A percentile compares a stretch with the other conserved stretches of the same genome.
phyloP scores from a whole-genome alignment of 352 stramenopile genomes.

The Phytophthora megakarya region DNA sequence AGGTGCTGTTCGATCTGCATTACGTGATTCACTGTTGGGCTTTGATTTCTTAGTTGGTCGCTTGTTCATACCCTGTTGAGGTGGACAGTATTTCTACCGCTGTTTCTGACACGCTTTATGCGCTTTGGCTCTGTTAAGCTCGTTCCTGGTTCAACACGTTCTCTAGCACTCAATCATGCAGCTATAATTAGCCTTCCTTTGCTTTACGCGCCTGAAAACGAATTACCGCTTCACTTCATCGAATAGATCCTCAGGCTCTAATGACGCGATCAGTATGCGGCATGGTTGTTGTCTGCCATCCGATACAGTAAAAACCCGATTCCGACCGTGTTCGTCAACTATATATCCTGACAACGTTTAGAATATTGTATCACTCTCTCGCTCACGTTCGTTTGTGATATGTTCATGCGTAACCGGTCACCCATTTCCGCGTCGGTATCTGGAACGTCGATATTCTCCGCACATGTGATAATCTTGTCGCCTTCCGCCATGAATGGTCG shows the following conservation, averaged over 20 bases:
- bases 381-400: background rate
- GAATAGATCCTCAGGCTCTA: background rate
- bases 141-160: background rate
- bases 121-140: slow-evolving; percentile 1
- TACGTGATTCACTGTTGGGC: no score
- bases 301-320: background rate
- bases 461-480: background rate
- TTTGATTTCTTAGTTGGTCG: no score
- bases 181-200: background rate
- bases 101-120: background rate
- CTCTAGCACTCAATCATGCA: slow-evolving; percentile 1
- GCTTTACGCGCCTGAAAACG: slow-evolving; percentile 9
- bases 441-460: background rate
- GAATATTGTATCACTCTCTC: slow-evolving; percentile 10
- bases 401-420: background rate
- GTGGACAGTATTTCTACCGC: no score
- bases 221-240: background rate
- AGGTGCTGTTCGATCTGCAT: no score
- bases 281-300: slow-evolving; percentile 1
- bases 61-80: no score
- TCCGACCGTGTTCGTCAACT: background rate
- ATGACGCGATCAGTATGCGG: background rate
- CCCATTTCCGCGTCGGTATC: slow-evolving; percentile 2
- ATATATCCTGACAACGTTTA: background rate
- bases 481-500: background rate